Evolutionary conservation across 305 asterid genomes (phyloP).

Genomic region (Fraxinus dipetala): DNA sequence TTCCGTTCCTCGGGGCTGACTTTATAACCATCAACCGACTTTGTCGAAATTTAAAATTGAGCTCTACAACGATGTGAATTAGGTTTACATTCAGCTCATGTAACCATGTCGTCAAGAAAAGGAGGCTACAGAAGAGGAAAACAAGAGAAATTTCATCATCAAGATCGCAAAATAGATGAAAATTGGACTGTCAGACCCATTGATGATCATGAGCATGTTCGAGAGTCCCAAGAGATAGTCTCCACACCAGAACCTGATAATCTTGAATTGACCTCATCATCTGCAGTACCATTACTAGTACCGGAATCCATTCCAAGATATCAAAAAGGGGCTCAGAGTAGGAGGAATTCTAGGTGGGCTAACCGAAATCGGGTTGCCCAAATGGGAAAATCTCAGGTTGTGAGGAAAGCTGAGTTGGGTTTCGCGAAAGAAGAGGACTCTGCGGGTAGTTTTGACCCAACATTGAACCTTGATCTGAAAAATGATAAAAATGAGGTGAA

Average conservation of each 20-base stretch:
- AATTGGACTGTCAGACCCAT: constrained; percentile 26
- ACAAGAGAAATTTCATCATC: constrained; percentile 11
- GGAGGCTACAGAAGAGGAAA: constrained; percentile 24
- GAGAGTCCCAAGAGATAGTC: not conserved
- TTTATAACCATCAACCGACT: not conserved
- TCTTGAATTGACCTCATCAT: constrained; percentile 12
- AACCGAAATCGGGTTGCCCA: constrained; percentile 17
- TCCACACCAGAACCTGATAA: not conserved
- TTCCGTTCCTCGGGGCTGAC: not conserved
- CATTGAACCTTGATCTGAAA: constrained; percentile 16
- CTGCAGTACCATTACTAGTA: constrained; percentile 11
- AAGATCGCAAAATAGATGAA: constrained; percentile 13
- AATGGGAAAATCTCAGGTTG: constrained; percentile 21
- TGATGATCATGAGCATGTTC: constrained; percentile 14
- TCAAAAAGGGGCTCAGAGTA: constrained; percentile 20
- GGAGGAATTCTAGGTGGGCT: constrained; percentile 29
- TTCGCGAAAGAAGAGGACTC: constrained; percentile 16
- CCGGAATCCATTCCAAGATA: constrained; percentile 1
- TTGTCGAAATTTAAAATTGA: not conserved
- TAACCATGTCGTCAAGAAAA: constrained; percentile 26
- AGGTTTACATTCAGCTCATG: not conserved
- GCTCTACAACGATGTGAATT: not conserved
- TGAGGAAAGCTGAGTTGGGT: constrained; percentile 27
- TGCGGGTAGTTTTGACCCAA: constrained; percentile 17
- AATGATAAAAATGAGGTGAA: constrained; percentile 21